Percentiles rank a stretch among this genome's conserved stretches.
These are phyloP conservation scores for Sinapis alba DNA, from an alignment of 441 rosid genomes.

Conservation along the genomic window DNA sequence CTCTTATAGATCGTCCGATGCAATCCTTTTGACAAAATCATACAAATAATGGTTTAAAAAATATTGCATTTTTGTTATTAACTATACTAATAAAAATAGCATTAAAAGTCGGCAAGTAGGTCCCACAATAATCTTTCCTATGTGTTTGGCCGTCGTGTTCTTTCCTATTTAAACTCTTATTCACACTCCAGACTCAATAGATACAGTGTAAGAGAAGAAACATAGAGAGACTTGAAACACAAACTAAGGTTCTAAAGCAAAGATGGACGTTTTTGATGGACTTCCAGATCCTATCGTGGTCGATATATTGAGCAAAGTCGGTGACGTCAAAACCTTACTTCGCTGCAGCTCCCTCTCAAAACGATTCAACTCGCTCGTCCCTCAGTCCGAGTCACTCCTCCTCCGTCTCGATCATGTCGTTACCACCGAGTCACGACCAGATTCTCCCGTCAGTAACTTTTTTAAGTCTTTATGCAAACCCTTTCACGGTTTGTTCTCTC, in stretches of 20 bases:
- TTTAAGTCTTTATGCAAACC: conserved; percentile 28
- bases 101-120: conserved; percentile 26
- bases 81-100: background rate
- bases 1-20: background rate
- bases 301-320: conserved; percentile 40
- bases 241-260: background rate
- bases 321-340: conserved; percentile 37
- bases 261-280: conserved; percentile 36
- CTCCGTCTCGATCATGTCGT: conserved; percentile 18
- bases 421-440: background rate
- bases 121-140: conserved; percentile 2
- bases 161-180: conserved; percentile 21
- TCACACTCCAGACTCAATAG: conserved; percentile 26
- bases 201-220: background rate
- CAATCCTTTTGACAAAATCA: background rate
- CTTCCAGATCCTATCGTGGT: conserved; percentile 33
- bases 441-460: background rate
- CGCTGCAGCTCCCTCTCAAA: conserved; percentile 35
- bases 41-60: background rate
- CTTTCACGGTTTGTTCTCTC: conserved; percentile 10
- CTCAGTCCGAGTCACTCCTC: conserved; percentile 37
- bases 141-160: background rate
- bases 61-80: background rate
- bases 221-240: background rate
- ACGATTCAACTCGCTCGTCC: conserved; percentile 33